Base-by-base conservation (phyloP, 768 basidiomycete species). In the Flagelloscypha sp. region DNA sequence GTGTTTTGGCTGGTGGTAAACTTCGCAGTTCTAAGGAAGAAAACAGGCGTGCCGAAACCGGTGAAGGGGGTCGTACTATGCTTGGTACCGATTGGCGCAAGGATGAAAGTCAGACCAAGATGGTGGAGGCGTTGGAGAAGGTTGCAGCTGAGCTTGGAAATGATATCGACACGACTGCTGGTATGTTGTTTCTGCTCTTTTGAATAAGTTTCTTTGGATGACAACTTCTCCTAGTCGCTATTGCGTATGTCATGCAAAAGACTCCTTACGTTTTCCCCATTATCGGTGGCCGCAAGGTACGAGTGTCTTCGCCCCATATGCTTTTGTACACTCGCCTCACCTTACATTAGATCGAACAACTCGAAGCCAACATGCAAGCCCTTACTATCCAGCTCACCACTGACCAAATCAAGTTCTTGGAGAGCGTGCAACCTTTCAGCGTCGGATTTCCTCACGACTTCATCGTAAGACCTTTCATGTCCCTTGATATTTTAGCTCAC, bases 241-340 rank as follows among this genome's bases (percentile, higher is more conserved):
- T 52, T 24, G 48, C 48, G 31, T 57, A 44, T 25, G 52, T 56
- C 18, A 46, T 57, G 38, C 49, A 48, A 22, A 53, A 57, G 35
- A 36, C 49, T 10, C 50, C 49, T 9, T 45, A 42, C 25, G 68
- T 72, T 1, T 74, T 74, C 53, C 70, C 70, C 1, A 58, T 74
- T 38, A 50, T 74, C 19, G 71, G 72, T 4, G 66, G 70, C 0
- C 59, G 70, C 34, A 77, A 73, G 45, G 52, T 72, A 46, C 45
- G 35, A 30, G 28, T 45, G 50, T n/a, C n/a, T n/a, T n/a, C n/a
- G n/a, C n/a, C 29, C 40, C 48, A 2, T n/a, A n/a, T n/a, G n/a
- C n/a, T n/a, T n/a, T n/a, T n/a, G n/a, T n/a, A n/a, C n/a, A n/a
- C n/a, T n/a, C n/a, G n/a, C n/a, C n/a, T n/a, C n/a, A n/a, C n/a